These are phyloP conservation scores for Candida sp. DNA, from an alignment of 1,139 yeast species.

Conservation along the genomic window DNA sequence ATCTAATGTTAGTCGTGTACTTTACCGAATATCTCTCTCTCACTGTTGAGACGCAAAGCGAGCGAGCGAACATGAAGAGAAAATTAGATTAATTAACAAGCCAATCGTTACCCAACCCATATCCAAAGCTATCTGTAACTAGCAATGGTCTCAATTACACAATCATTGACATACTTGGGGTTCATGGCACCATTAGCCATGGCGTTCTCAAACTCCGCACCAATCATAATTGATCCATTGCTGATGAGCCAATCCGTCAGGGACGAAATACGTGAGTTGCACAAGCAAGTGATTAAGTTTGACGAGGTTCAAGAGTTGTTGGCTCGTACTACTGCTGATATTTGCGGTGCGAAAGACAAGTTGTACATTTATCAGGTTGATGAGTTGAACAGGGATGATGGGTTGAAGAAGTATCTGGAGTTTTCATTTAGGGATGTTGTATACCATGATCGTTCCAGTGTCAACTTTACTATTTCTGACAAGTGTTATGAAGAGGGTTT, in stretches of 20 bases:
- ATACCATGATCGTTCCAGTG: not conserved
- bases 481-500: not conserved
- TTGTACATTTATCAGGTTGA: constrained; percentile 28
- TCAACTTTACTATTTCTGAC: not conserved
- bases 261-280: not conserved
- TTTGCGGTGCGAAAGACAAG: constrained; percentile 18
- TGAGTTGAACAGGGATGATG: constrained; percentile 14
- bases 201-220: constrained; percentile 39
- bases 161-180: not conserved
- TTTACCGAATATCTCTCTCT: not conserved
- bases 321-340: constrained; percentile 19
- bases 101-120: too few relatives aligned
- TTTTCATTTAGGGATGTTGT: not conserved
- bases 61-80: not conserved
- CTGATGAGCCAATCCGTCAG: not conserved
- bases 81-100: not conserved
- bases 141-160: constrained; percentile 2
- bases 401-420: not conserved
- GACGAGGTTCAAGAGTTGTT: constrained; percentile 7
- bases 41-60: not conserved
- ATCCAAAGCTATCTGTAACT: too few relatives aligned
- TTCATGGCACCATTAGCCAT: constrained; percentile 14
- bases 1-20: not conserved
- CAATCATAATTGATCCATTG: constrained; percentile 21
- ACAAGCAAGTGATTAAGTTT: not conserved